These are phyloP conservation scores for Radiomyces spectabilis DNA, from an alignment of 192 early-diverging fungal genomes.

Conservation along the genomic window DNA sequence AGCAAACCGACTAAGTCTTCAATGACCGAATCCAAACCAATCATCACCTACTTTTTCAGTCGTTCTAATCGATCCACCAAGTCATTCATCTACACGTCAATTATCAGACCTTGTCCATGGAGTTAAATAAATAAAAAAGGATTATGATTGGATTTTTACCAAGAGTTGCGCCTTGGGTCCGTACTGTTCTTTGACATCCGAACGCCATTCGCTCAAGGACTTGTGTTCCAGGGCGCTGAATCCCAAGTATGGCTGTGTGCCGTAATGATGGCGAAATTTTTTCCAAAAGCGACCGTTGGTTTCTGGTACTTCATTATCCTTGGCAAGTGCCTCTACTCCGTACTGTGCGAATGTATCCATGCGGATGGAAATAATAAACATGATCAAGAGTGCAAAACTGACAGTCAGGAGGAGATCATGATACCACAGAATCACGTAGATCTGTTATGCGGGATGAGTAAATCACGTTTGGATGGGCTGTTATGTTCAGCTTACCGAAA, in stretches of 20 bases:
- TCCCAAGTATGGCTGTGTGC: too few species aligned
- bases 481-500: constrained; percentile 3
- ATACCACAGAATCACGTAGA: constrained; percentile 16
- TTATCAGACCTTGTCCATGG: too few species aligned
- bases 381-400: not conserved
- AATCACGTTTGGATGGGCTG: not conserved
- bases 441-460: not conserved
- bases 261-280: too few species aligned
- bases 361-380: not conserved
- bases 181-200: too few species aligned
- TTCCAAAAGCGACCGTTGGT: constrained; percentile 2
- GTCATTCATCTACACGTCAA: constrained; percentile 9
- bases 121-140: not conserved
- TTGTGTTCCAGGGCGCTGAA: too few species aligned
- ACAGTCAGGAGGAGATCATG: constrained; percentile 13
- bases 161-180: too few species aligned
- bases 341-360: constrained; percentile 5
- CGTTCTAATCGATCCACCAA: constrained; percentile 15
- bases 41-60: constrained; percentile 14
- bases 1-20: not conserved
- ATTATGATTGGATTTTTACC: not conserved
- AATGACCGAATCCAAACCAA: not conserved
- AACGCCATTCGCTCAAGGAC: too few species aligned
- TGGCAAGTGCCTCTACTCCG: not conserved
- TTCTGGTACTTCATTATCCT: constrained; percentile 1